These are phyloP conservation scores for Oryza longistaminata DNA, from an alignment of 176 grass and related monocot genomes.

Conservation along the genomic window DNA sequence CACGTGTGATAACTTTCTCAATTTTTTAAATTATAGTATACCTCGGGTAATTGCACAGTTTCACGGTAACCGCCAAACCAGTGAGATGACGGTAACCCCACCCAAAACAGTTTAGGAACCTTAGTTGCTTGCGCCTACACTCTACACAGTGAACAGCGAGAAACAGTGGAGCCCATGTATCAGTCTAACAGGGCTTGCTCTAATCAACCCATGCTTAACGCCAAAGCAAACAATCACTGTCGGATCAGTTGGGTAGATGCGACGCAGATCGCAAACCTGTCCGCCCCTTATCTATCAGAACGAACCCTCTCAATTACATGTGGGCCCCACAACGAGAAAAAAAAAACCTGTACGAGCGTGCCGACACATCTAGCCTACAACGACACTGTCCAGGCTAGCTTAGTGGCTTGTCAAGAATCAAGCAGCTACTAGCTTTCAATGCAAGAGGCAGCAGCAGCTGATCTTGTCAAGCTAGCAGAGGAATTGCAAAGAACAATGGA, in stretches of 20 bases:
- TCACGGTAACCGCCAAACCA: too few species aligned
- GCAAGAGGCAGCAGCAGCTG: not conserved
- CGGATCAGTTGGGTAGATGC: not conserved
- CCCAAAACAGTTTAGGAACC: too few species aligned
- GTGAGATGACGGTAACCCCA: too few species aligned
- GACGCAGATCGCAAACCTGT: not conserved
- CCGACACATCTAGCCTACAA: not conserved
- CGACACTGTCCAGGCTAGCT: not conserved
- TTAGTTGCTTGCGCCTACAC: not conserved
- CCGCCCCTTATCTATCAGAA: not conserved
- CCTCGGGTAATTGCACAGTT: too few species aligned
- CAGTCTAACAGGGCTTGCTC: not conserved
- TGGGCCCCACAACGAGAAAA: not conserved
- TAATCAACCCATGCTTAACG: not conserved
- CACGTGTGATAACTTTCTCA: too few species aligned
- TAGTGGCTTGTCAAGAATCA: not conserved
- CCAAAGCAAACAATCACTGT: slow-evolving; percentile 28
- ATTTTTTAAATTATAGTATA: too few species aligned
- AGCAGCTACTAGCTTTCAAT: not conserved
- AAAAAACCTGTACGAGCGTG: not conserved
- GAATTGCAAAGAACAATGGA: not conserved
- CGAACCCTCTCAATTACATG: not conserved
- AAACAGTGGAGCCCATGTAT: not conserved
- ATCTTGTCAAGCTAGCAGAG: not conserved
- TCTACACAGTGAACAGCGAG: not conserved